Base-by-base conservation (phyloP, 2,329 filamentous ascomycete species). In the Curvularia spicifera region DNA sequence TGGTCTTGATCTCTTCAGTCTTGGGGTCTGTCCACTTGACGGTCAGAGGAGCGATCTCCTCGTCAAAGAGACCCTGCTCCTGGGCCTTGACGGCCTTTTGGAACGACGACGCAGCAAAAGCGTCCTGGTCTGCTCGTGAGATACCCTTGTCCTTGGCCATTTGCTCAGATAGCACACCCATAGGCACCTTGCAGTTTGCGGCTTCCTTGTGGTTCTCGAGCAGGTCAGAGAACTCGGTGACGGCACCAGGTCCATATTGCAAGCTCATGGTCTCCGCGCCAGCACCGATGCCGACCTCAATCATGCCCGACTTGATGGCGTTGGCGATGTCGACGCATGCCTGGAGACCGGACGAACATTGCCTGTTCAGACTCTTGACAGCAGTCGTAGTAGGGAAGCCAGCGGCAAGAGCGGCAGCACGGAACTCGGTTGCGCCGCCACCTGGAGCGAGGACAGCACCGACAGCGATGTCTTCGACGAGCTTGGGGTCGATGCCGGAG, bases 201-300 rank as follows among this genome's bases (percentile, higher is more conserved):
- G 93, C 86, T 75, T 95, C 89, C 64, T 87, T 84, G 82, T 94
- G 85, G 70, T 82, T 85, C 75, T 97, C 91, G 64, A 98, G 87
- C 52, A 91, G 85, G 49, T 96, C 91, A 29, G 91, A 95, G 85
- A 98, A 97, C 79, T 98, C 95, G 61, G 89, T 87, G 15, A 98
- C 94, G 61, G 95, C 95, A 44, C 83, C 84, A 24, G 94, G 93
- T 33, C 94, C 95, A 77, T 98, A 98, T 75, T 97, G 91, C 57
- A 84, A 84, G 73, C 87, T 91, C 95, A 99, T 99, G 83, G 91
- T 95, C 87, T 99, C 95, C 24, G 97, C 93, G 73, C 95, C 95
- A 20, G 93, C 93, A 67, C 94, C 95, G 68, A 98, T 87, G 69
- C 95, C 95, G 63, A 98, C 81, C 67, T 98, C 94, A 73, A 98